Evolutionary conservation across 257 asterid species (phyloP), one percentile per base, ranked within the genome.

Genomic region (Primulina eburnea): DNA sequence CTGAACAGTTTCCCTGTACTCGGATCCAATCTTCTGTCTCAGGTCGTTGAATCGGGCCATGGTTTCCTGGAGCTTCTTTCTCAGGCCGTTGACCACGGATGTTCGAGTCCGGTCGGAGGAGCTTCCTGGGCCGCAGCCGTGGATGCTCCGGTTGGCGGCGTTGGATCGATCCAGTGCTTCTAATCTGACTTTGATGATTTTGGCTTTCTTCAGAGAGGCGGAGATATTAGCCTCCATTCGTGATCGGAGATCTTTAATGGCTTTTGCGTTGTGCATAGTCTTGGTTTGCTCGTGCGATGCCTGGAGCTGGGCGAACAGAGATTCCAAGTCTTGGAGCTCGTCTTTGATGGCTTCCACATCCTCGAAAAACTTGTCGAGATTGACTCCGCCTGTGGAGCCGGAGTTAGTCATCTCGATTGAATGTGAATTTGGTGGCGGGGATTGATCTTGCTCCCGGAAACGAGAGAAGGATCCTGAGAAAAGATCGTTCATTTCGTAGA

Each of bases 391-490:
- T 5, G 10, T 8, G n/a, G 17, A 2, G n/a, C 5, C 55, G 7
- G 61, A 11, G 11, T 57, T 60, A 3, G 65, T 33, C 73, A 69
- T 69, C 57, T 69, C 65, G 43, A 69, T 57, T 26, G 72, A 28
- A 47, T 68, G 64, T 20, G 52, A 32, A 4, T 14, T 14, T 14
- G 55, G 53, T 43, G 53, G 53, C 53, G 53, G 55, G 8, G 89
- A 79, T 18, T 77, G 85, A 26, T 81, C 85, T 38, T 82, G 79
- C 66, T 66, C 78, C 12, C 88, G 82, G 73, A 78, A 81, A 28
- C 84, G 86, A 0, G 96, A 88, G 75, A 86, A 88, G 20, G 92
- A 86, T 11, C 83, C 88, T 4, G 97, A 88, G 64, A 90, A 82
- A 4, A 88, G 85, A 81, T 86, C 89, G 50, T 90, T 90, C 97